A percentile compares a stretch with the other conserved stretches of the same genome.
These are phyloP conservation scores for Penicillium janthinellum DNA, from an alignment of 2,329 filamentous ascomycete genomes.

Conservation along the genomic window DNA sequence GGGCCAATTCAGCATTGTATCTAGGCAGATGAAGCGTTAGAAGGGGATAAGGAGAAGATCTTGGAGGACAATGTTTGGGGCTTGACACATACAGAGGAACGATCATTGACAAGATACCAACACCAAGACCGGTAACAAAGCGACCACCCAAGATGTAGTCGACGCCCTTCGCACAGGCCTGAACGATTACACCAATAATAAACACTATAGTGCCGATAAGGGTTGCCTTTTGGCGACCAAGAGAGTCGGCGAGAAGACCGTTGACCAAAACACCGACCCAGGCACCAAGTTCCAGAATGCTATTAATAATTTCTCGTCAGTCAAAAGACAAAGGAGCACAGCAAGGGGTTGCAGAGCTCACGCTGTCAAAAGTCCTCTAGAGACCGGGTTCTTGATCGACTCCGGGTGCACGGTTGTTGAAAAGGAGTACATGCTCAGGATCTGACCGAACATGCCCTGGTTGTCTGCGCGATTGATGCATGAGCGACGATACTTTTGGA, in stretches of 20 bases:
- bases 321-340: neutral
- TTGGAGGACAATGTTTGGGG: slow-evolving; percentile 19
- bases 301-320: slow-evolving; percentile 39
- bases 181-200: slow-evolving; percentile 41
- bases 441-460: slow-evolving; percentile 74
- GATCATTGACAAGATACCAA: slow-evolving; percentile 46
- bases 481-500: too few relatives aligned
- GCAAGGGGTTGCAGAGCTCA: neutral
- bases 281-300: slow-evolving; percentile 47
- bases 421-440: slow-evolving; percentile 57
- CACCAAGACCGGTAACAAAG: slow-evolving; percentile 46
- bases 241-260: slow-evolving; percentile 41
- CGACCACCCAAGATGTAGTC: slow-evolving; percentile 43
- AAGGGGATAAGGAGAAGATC: neutral
- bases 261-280: slow-evolving; percentile 42
- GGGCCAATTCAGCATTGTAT: slow-evolving; percentile 29
- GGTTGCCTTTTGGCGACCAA: slow-evolving; percentile 38
- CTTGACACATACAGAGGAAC: slow-evolving; percentile 45
- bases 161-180: slow-evolving; percentile 35
- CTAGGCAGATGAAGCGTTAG: neutral
- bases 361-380: neutral
- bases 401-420: slow-evolving; percentile 48
- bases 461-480: slow-evolving; percentile 52
- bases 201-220: slow-evolving; percentile 39
- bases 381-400: slow-evolving; percentile 8